Evolutionary conservation across 805 yeast genomes (phyloP).

Genomic region (Wickerhamomyces xylosicus): DNA sequence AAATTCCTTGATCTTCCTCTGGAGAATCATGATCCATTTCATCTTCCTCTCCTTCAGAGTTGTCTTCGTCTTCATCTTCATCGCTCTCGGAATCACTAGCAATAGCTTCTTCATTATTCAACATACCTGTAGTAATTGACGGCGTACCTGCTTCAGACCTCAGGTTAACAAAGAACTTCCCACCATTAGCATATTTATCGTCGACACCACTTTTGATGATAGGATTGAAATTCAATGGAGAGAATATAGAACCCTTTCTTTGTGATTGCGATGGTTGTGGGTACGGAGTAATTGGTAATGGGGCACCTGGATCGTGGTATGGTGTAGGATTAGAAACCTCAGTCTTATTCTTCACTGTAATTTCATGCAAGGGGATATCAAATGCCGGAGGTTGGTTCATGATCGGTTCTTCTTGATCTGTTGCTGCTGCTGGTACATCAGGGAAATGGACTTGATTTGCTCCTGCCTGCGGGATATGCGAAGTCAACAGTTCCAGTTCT

Average conservation of each 20-base stretch:
- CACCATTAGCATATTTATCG: conserved; percentile 81
- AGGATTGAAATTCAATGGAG: conserved; percentile 78
- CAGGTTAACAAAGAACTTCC: conserved; percentile 53
- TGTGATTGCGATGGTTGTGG: too few species aligned
- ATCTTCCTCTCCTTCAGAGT: conserved; percentile 10
- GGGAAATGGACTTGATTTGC: too few species aligned
- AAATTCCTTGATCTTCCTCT: background rate
- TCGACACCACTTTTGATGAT: conserved; percentile 68
- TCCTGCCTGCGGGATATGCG: conserved; percentile 1
- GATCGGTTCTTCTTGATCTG: conserved; percentile 1
- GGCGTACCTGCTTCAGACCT: conserved; percentile 15
- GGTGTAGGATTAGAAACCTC: conserved; percentile 34
- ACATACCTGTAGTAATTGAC: conserved; percentile 2
- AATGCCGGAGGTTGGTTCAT: conserved; percentile 16
- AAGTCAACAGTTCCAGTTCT: conserved; percentile 14
- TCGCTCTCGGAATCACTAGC: conserved; percentile 17
- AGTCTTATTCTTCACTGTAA: conserved; percentile 29
- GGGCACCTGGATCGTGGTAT: conserved; percentile 79
- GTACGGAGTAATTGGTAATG: conserved; percentile 59
- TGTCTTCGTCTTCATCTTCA: conserved; percentile 16
- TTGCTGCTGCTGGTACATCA: conserved; percentile 4
- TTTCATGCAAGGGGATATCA: conserved; percentile 50
- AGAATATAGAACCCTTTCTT: conserved; percentile 56
- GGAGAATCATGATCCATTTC: conserved; percentile 10
- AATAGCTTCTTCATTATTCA: conserved; percentile 6